Percentiles rank a stretch among this genome's conserved stretches.
Evolutionary conservation across 2,329 filamentous ascomycete genomes (phyloP).

Genomic region (Colletotrichum liaoningense): DNA sequence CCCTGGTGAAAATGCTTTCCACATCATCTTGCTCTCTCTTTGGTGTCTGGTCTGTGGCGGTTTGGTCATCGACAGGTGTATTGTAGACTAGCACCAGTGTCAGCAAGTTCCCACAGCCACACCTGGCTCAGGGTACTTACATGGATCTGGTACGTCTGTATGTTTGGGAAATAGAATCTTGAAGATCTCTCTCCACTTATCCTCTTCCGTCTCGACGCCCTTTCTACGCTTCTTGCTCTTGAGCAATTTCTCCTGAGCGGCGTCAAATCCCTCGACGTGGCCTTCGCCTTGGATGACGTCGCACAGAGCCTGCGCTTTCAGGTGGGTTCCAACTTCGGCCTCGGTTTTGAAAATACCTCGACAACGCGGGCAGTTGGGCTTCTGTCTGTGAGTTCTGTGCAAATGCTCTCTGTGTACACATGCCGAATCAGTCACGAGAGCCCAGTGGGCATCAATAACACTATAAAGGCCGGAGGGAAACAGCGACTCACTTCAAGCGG

Average conservation of each 20-base stretch:
- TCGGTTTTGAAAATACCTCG: background rate
- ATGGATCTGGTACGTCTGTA: background rate
- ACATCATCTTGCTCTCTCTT: too few species aligned
- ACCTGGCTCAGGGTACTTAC: slow-evolving; percentile 2
- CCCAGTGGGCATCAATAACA: too few species aligned
- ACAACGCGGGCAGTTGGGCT: slow-evolving; percentile 13
- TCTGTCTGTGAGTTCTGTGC: slow-evolving; percentile 1
- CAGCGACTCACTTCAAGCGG: too few species aligned
- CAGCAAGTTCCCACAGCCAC: too few species aligned
- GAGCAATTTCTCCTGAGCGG: background rate
- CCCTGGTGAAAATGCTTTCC: too few species aligned
- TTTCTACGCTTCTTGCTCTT: slow-evolving; percentile 4
- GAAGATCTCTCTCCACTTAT: slow-evolving; percentile 1
- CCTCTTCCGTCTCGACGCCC: background rate
- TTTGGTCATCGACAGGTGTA: background rate
- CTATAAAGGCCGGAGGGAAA: too few species aligned
- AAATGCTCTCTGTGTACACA: background rate
- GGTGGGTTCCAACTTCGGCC: rapidly evolving
- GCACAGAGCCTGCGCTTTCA: background rate
- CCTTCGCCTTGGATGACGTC: background rate
- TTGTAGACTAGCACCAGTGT: background rate
- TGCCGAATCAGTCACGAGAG: too few species aligned
- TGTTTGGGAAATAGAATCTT: background rate
- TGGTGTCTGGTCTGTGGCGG: too few species aligned
- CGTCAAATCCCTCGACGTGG: background rate